A percentile compares a stretch with the other conserved stretches of the same genome.
Conservation (phyloP, 805 yeast genomes). For the Wickerhamomyces tratensis region DNA sequence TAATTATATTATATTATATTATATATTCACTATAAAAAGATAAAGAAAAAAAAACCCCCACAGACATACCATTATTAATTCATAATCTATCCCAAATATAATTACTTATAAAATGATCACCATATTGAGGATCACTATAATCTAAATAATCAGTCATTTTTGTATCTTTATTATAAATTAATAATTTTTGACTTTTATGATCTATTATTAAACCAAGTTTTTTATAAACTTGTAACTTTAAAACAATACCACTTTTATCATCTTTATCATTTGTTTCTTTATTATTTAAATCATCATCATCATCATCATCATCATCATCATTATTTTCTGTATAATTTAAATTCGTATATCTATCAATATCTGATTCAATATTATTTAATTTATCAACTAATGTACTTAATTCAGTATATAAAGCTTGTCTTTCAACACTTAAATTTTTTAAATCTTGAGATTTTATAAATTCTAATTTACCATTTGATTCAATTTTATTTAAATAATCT, state of each 20-base stretch:
- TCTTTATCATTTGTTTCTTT: background rate
- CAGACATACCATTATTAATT: background rate
- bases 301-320: constrained; percentile 19
- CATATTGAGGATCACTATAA: constrained; percentile 39
- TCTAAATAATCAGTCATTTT: constrained; percentile 40
- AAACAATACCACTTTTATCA: constrained; percentile 8
- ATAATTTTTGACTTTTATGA: constrained; percentile 28
- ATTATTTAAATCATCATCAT: constrained; percentile 1
- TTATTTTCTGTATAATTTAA: constrained; percentile 16
- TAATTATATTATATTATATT: too few relatives aligned
- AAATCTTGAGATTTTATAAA: constrained; percentile 42
- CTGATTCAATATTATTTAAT: constrained; percentile 24
- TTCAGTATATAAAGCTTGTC: constrained; percentile 27
- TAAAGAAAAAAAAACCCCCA: background rate
- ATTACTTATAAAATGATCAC: constrained; percentile 63
- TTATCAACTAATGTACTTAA: constrained; percentile 28
- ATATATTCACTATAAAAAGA: too few relatives aligned
- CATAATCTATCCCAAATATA: constrained; percentile 66
- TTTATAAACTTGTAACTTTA: constrained; percentile 51
- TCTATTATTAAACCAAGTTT: constrained; percentile 49
- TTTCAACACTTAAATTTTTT: constrained; percentile 36
- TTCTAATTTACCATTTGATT: constrained; percentile 32
- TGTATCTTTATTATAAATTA: constrained; percentile 38
- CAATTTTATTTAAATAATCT: constrained; percentile 22
- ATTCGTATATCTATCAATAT: constrained; percentile 17